Base-by-base conservation (phyloP, 495 filamentous ascomycete species). In the Acidiella bohemica region DNA sequence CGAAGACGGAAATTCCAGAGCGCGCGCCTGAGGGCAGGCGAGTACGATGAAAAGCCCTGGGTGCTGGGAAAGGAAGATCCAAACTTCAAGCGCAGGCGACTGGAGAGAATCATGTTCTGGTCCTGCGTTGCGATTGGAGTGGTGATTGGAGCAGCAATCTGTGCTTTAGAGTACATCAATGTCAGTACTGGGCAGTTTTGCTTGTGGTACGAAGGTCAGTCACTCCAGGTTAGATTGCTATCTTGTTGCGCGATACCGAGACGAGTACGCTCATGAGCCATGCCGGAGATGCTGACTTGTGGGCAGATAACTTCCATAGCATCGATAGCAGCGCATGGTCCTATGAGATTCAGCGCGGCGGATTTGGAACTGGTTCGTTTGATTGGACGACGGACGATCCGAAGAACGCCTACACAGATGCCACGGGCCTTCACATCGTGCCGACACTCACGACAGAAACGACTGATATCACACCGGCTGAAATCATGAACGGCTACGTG, bases 381-480 rank as follows among this genome's bases (percentile, higher is more conserved):
- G 63, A 67, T 39, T 63, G 61, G 63, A 66, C 62, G 4, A 67
- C 64, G 4, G 52, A 50, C 29, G 65, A 67, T 36, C 38, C 53
- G 0, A 46, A 48, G 39, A 69, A 69, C 42, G 46, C 61, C 1
- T 67, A 59, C 42, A 55, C 54, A 6, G 60, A 65, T 35, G 52
- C 27, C 0, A 45, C 57, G 1, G 63, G 63, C 20, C 53, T 69
- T 1, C 62, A 67, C 31, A 69, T 69, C 31, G 58, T 67, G 7
- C 66, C 65, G 2, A 67, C 63, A 0, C 33, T 69, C 18, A 66
- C 63, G 0, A 66, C 39, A 26, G 60, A 61, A 29, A 50, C 56
- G 0, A 60, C 55, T 0, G 21, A 41, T 6, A 65, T 67, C 17
- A 61, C 53, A 3, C 37, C 33, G 4, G 58, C 53, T 10, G 54